Base-by-base conservation (phyloP, 164 flowering plant species). In the Umbellularia californica region DNA sequence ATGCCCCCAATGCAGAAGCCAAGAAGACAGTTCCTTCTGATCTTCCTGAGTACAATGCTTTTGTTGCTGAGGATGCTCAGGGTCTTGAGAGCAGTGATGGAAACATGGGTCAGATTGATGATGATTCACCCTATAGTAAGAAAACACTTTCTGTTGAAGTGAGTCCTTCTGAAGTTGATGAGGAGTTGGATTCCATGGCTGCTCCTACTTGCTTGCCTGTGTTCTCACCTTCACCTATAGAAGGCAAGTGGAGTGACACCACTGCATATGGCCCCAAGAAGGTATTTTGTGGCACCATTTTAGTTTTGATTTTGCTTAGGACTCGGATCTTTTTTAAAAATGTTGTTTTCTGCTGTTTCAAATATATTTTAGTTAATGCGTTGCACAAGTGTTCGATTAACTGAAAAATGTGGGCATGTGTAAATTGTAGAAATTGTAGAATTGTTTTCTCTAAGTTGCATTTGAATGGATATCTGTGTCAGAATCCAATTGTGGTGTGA, bases 231-330 rank as follows among this genome's bases (percentile, higher is more conserved):
- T 83, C 85, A 52, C 81, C 50, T 73, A 70, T 71, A 52, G 89
- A 92, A 50, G 72, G 74, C 71, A 86, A 84, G 80, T 93, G 98
- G 98, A 82, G 83, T 72, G 98, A 93, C 79, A 89, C 89, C 51
- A 83, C 79, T 41, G 77, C 86, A n/a, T 92, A 86, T 76, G 87
- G 87, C 15, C 80, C 83, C 35, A 93, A 88, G 82, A 93, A 91
- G 96, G 98, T 93, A 89, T 62, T 69, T 72, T 19, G n/a, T 15
- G 7, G 20, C 25, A 24, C 62, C 52, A 5, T 25, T 60, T 51
- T 72, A 14, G 3, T 2, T 66, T 66, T 30, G 5, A 5, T 66
- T 30, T 66, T 66, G n/a, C 69, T 30, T 19, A 22, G 23, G 25
- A 66, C 35, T 64, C 14, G 23, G 67, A 25, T 23, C 1, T 3